phyloP scores from a whole-genome alignment of 2,329 filamentous ascomycete species.

The Aspergillus spinulosporus region DNA sequence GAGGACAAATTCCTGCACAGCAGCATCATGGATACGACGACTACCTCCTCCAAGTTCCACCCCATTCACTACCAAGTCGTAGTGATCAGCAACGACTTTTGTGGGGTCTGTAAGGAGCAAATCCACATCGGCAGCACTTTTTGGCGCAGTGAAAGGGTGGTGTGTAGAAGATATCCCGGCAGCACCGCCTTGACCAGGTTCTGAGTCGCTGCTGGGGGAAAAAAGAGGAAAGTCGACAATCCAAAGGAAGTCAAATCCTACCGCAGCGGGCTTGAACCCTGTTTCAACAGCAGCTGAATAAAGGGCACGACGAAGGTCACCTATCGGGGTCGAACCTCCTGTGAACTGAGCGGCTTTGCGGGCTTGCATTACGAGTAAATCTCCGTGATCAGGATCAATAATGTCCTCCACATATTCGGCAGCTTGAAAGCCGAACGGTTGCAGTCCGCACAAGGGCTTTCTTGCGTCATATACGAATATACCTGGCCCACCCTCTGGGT shows the following conservation, averaged over 20 bases:
- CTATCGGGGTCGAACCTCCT: slow-evolving; percentile 72
- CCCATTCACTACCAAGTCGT: slow-evolving; percentile 94
- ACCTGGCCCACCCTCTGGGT: slow-evolving; percentile 73
- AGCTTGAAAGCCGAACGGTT: slow-evolving; percentile 73
- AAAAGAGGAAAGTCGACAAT: slow-evolving; percentile 91
- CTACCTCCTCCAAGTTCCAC: slow-evolving; percentile 92
- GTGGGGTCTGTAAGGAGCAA: slow-evolving; percentile 71
- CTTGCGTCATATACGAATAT: slow-evolving; percentile 73
- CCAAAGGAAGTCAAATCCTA: slow-evolving; percentile 73
- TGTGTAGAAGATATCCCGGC: slow-evolving; percentile 85
- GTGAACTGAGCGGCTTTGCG: slow-evolving; percentile 64
- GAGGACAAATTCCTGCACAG: slow-evolving; percentile 82
- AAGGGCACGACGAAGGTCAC: slow-evolving; percentile 69
- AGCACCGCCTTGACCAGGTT: slow-evolving; percentile 77
- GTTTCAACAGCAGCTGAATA: slow-evolving; percentile 67
- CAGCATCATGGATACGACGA: slow-evolving; percentile 82
- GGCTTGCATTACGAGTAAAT: slow-evolving; percentile 79
- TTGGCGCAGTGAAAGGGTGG: slow-evolving; percentile 92
- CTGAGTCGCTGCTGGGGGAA: slow-evolving; percentile 64
- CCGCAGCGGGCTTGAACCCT: slow-evolving; percentile 53
- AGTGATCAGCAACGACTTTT: slow-evolving; percentile 77
- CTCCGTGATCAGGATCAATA: slow-evolving; percentile 65
- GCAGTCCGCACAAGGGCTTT: slow-evolving; percentile 74
- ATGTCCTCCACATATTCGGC: slow-evolving; percentile 58
- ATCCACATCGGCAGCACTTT: slow-evolving; percentile 69